Conservation (phyloP, 306 rosid species). For the Castanospermum australe region DNA sequence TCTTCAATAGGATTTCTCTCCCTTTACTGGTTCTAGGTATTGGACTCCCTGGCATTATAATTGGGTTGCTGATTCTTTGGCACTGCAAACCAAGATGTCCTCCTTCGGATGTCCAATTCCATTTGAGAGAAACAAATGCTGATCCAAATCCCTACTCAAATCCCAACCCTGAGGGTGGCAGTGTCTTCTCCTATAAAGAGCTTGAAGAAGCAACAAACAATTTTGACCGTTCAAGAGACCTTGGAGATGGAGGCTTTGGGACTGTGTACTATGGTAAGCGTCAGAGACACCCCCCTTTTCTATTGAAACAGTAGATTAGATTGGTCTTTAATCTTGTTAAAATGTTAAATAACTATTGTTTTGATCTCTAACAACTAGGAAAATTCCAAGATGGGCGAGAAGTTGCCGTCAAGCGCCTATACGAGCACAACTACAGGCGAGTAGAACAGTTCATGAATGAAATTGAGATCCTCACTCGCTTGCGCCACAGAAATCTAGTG, state of each 20-base stretch:
- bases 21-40: slow-evolving; percentile 25
- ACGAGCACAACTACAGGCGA: slow-evolving; percentile 43
- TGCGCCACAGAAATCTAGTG: slow-evolving; percentile 59
- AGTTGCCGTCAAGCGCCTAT: slow-evolving; percentile 65
- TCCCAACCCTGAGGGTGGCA: not conserved
- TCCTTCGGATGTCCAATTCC: no score
- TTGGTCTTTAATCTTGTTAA: not conserved
- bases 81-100: not conserved
- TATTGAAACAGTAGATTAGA: not conserved
- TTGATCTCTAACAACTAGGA: slow-evolving; percentile 30
- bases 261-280: slow-evolving; percentile 39
- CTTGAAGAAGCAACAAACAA: slow-evolving; percentile 63
- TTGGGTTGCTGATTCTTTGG: slow-evolving; percentile 29
- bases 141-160: not conserved
- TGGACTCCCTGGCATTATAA: slow-evolving; percentile 24
- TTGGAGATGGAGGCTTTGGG: slow-evolving; percentile 64
- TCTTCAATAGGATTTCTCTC: not conserved
- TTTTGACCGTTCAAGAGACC: slow-evolving; percentile 50
- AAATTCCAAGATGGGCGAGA: slow-evolving; percentile 67
- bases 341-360: not conserved
- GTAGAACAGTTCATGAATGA: slow-evolving; percentile 64
- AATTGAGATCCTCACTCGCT: slow-evolving; percentile 54
- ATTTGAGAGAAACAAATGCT: no score
- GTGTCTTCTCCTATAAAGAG: slow-evolving; percentile 34
- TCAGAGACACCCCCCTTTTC: not conserved